A percentile compares a stretch with the other conserved stretches of the same genome.
Evolutionary conservation across 495 filamentous ascomycete species (phyloP).

Genomic region (Penicillium paradoxum): DNA sequence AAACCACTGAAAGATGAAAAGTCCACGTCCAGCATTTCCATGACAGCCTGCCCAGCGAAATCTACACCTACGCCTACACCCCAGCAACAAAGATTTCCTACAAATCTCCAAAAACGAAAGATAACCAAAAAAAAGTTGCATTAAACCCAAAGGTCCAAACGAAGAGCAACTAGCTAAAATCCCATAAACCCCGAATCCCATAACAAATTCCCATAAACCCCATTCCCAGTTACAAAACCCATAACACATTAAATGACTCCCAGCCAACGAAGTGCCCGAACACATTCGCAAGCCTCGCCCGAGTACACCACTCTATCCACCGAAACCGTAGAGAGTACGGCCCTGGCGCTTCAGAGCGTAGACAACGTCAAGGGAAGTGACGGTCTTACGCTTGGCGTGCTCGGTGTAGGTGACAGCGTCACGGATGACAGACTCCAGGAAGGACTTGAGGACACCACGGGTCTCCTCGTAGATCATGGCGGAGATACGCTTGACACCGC

Average conservation of each 20-base stretch:
- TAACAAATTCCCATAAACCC: slow-evolving; percentile 9
- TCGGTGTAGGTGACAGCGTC: slow-evolving; percentile 98
- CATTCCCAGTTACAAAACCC: slow-evolving; percentile 15
- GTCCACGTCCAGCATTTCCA: no score
- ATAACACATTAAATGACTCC: slow-evolving; percentile 18
- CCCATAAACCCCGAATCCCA: not conserved
- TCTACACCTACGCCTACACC: no score
- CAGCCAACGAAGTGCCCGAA: no score
- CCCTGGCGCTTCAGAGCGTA: slow-evolving; percentile 95
- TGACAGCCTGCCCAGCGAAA: no score
- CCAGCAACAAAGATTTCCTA: no score
- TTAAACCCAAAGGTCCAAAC: not conserved
- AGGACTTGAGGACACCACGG: slow-evolving; percentile 62
- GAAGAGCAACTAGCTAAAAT: not conserved
- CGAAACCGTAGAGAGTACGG: slow-evolving; percentile 96
- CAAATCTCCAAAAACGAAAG: no score
- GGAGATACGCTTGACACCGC: slow-evolving; percentile 63
- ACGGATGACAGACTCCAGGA: slow-evolving; percentile 67
- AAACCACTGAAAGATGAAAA: no score
- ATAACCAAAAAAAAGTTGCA: not conserved
- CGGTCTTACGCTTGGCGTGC: slow-evolving; percentile 96
- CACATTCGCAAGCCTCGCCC: no score
- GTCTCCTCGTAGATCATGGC: slow-evolving; percentile 70
- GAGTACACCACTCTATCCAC: slow-evolving; percentile 62
- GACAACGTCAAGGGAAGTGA: slow-evolving; percentile 91